Conservation (phyloP, 73 alveolate genomes). For the Tetrahymena borealis region DNA sequence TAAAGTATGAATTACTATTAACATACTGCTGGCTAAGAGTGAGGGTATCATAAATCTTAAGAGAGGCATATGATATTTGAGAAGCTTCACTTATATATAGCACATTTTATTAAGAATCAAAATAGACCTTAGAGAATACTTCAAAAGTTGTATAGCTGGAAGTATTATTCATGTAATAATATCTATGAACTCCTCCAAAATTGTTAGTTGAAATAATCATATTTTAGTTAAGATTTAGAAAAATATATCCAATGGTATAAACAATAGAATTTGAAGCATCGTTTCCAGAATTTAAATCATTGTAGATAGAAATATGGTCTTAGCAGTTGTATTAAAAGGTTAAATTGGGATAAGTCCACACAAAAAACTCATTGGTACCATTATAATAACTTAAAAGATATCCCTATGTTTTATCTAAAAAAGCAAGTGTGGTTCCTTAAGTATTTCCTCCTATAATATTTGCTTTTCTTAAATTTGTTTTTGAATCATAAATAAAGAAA, state of each 20-base stretch:
- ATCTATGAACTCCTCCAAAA: neutral
- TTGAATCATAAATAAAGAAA: neutral
- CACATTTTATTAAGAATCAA: neutral
- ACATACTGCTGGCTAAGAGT: neutral
- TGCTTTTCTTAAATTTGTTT: neutral
- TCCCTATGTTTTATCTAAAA: neutral
- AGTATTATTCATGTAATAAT: neutral
- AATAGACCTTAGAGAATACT: neutral
- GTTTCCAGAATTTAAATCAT: neutral
- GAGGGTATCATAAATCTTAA: neutral
- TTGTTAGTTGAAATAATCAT: neutral
- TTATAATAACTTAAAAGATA: neutral
- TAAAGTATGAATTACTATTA: neutral
- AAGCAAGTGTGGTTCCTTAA: neutral
- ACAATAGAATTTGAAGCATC: neutral
- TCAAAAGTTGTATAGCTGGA: neutral
- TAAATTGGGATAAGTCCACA: neutral
- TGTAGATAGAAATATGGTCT: neutral
- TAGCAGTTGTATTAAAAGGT: neutral
- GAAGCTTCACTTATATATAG: neutral
- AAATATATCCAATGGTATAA: neutral
- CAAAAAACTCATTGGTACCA: neutral
- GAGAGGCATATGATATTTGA: neutral
- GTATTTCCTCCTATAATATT: neutral
- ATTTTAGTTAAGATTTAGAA: neutral